phyloP scores from a whole-genome alignment of 495 filamentous ascomycete genomes.

The Chaetomium fimeti region DNA sequence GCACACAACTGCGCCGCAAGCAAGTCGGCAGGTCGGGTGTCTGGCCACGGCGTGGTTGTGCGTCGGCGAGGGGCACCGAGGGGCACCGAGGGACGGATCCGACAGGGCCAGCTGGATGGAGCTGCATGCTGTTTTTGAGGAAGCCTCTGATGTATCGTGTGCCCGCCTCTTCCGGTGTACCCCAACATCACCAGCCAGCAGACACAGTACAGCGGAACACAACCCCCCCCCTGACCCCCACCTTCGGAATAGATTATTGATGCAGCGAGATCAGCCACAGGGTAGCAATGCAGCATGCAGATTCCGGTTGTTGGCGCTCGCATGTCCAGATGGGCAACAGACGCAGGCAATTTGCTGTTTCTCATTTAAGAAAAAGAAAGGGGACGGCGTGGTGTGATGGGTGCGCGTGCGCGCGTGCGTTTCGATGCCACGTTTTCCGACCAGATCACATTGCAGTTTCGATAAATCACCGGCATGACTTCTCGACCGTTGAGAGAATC shows the following conservation, averaged over 20 bases:
- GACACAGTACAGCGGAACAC: not conserved
- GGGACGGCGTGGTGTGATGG: not conserved
- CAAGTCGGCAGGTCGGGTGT: not conserved
- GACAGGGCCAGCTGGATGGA: not conserved
- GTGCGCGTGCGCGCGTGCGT: no score
- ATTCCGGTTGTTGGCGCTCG: not conserved
- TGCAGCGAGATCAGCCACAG: constrained; percentile 4
- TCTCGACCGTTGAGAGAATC: not conserved
- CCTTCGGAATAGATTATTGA: not conserved
- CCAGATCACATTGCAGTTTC: not conserved
- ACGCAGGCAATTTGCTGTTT: not conserved
- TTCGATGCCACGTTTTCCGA: not conserved
- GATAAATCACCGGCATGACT: not conserved
- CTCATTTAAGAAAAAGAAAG: not conserved
- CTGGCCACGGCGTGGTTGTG: not conserved
- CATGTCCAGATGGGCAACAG: not conserved
- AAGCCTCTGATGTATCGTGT: not conserved
- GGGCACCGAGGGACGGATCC: not conserved
- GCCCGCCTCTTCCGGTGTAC: not conserved
- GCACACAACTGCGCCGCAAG: not conserved
- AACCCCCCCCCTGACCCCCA: not conserved
- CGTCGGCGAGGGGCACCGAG: not conserved
- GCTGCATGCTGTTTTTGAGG: not conserved
- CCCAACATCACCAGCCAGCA: not conserved
- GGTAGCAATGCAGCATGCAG: constrained; percentile 16